Base-by-base conservation (phyloP, 768 basidiomycete genomes). In the Melanogaster broomeanus region DNA sequence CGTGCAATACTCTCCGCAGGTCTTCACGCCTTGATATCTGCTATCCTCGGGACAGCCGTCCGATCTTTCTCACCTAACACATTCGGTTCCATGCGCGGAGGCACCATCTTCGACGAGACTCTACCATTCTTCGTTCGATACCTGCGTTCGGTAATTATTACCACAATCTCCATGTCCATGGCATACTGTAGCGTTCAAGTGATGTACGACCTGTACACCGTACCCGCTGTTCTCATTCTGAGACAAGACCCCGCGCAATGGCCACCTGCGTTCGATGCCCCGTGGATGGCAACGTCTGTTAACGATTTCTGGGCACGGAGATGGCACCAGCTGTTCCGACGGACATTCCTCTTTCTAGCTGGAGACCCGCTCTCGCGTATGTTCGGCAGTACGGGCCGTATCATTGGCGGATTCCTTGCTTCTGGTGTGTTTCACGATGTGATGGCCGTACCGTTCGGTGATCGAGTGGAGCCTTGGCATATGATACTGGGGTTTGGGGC, bases 391-490 rank as follows among this genome's bases (percentile, higher is more conserved):
- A 46, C 59, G 0, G 83, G 80, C 3, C 67, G 69, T 3, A 67
- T 86, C 4, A 42, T 85, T 0, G 84, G 83, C 6, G 72, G 75
- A 3, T 87, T 87, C 60, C 54, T 80, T 12, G 61, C 77, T 6
- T 87, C 85, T 0, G 84, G 72, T 6, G 34, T 83, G 3, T 58
- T 84, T 7, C 87, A 89, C 53, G 69, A 80, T 50, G 27, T 76
- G 8, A 78, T 75, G 8, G 39, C 80, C 34, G 80, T 77, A 76
- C 75, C 77, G 2, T 73, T 84, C 74, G 77, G 78, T 2, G 62
- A 66, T 6, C 77, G 77, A 16, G 67, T 72, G 0, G 81, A 82
- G 28, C 69, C 76, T 11, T 48, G 49, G 56, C 51, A 55, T 13
- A 68, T 80, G 18, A 61, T 69, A 0, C 76, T 75, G 1, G 81